Evolutionary conservation across 139 green algal genomes (phyloP), one percentile per base, ranked within the genome.

Genomic region (Chlorella sp.): DNA sequence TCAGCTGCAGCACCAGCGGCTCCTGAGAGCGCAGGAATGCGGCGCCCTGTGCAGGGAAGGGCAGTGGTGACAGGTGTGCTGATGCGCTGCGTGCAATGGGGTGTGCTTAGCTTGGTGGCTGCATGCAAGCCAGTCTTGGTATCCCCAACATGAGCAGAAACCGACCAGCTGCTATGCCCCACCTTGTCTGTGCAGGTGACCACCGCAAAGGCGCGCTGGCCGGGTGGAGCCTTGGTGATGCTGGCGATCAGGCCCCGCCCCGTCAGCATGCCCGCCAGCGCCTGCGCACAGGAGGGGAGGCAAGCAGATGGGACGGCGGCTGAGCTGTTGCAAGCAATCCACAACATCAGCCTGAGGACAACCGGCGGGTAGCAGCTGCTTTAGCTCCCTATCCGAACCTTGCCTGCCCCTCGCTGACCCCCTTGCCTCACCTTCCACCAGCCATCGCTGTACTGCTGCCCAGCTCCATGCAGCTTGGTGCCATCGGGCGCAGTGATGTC

Each of bases 391-490:
- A n/a, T n/a, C n/a, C n/a, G n/a, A 4, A 0, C 32, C 51, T 60
- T 60, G 51, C 9, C 51, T 20, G 12, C 13, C 51, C 51, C 3
- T 21, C 13, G 51, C 32, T 26, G 7, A 11, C 65, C 30, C 26
- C 12, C 38, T 26, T 6, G 1, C 39, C 70, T 28, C 44, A 85
- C 91, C 86, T 93, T 93, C 91, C 91, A 94, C 91, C 90, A 94
- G n/a, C 71, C 76, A 51, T 92, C 90, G 74, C 74, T 90, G 65
- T 73, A 67, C 30, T 36, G 38, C 44, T 34, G 82, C 79, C 92
- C 92, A 1, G 85, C 79, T 6, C 91, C 91, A 70, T 93, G 83
- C 71, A 95, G 87, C 57, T 25, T n/a, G 16, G 69, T 78, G 85
- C 74, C 87, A 9, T 85, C 71, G 0, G 63, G 39, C 21, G 69